phyloP scores from a whole-genome alignment of 75 land plant genomes.

The Adiantum capillusveneris region DNA sequence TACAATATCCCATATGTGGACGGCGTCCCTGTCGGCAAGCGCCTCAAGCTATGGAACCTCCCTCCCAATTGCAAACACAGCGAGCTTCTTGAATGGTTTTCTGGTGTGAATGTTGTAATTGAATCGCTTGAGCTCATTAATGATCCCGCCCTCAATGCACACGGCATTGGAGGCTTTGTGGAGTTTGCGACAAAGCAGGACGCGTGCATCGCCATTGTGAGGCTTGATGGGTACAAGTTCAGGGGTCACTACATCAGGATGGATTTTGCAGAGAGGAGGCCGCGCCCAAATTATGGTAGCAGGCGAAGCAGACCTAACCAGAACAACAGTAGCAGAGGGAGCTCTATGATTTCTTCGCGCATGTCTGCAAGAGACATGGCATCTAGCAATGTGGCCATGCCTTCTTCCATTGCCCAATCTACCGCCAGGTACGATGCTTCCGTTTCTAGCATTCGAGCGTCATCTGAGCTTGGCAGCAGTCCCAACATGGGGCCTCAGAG shows the following conservation, averaged over 20 bases:
- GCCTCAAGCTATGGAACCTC: slow-evolving; percentile 5
- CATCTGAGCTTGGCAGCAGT: no score
- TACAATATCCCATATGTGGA: slow-evolving; percentile 1
- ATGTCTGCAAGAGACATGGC: no score
- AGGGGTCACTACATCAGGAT: slow-evolving; percentile 3
- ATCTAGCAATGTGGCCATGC: no score
- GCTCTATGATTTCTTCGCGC: no score
- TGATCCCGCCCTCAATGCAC: not conserved
- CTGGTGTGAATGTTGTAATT: not conserved
- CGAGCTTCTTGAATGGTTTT: slow-evolving; percentile 6
- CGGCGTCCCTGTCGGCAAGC: slow-evolving; percentile 3
- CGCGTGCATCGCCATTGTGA: slow-evolving; percentile 7
- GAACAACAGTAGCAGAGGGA: not conserved
- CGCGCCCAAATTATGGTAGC: not conserved
- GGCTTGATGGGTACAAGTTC: slow-evolving; percentile 3
- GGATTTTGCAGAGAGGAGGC: slow-evolving; percentile 6
- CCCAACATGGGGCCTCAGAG: no score
- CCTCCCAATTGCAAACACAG: not conserved
- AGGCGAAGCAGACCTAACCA: not conserved
- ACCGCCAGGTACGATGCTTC: no score
- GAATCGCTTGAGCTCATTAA: not conserved
- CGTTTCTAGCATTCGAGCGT: no score
- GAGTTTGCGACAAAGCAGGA: slow-evolving; percentile 7
- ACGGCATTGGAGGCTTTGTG: slow-evolving; percentile 1
- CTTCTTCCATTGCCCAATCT: no score